These are phyloP conservation scores for Boletus vermiculosoides DNA, from an alignment of 768 basidiomycete species.

Conservation along the genomic window DNA sequence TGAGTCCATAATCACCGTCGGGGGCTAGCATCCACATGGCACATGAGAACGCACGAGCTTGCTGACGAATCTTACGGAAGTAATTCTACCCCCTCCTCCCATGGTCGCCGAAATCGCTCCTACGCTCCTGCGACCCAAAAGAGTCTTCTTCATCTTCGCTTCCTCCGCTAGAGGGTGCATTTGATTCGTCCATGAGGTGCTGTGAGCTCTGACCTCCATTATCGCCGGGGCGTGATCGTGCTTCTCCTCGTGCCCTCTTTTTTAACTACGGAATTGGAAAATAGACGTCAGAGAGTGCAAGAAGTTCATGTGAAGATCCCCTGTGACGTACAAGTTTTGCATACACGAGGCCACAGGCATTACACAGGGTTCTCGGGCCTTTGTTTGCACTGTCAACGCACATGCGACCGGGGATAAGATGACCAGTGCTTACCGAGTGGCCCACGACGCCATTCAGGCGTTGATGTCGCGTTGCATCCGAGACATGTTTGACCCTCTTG, in stretches of 20 bases:
- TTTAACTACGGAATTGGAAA: slow-evolving; percentile 26
- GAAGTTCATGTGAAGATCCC: slow-evolving; percentile 19
- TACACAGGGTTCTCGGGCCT: slow-evolving; percentile 83
- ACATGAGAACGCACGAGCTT: slow-evolving; percentile 20
- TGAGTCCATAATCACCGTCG: slow-evolving; percentile 19
- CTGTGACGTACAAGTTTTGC: slow-evolving; percentile 71
- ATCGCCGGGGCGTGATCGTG: slow-evolving; percentile 26
- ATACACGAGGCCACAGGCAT: slow-evolving; percentile 84
- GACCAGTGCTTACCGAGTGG: slow-evolving; percentile 60
- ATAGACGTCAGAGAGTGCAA: slow-evolving; percentile 22
- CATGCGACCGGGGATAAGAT: slow-evolving; percentile 23
- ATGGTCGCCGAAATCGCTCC: slow-evolving; percentile 36
- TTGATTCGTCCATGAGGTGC: slow-evolving; percentile 27
- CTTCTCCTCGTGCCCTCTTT: slow-evolving; percentile 36
- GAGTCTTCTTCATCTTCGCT: slow-evolving; percentile 36
- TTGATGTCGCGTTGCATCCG: slow-evolving; percentile 80
- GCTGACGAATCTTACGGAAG: slow-evolving; percentile 22
- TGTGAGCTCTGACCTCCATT: slow-evolving; percentile 32
- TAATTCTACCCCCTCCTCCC: slow-evolving; percentile 31
- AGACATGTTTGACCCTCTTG: slow-evolving; percentile 73
- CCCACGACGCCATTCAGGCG: slow-evolving; percentile 84
- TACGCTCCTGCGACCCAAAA: slow-evolving; percentile 35
- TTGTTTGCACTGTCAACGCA: slow-evolving; percentile 27
- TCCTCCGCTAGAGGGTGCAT: slow-evolving; percentile 28
- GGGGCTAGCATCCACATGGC: slow-evolving; percentile 11